Percentiles rank a stretch among this genome's conserved stretches.
phyloP scores from a whole-genome alignment of 768 basidiomycete genomes.

The Collybia mongolica region DNA sequence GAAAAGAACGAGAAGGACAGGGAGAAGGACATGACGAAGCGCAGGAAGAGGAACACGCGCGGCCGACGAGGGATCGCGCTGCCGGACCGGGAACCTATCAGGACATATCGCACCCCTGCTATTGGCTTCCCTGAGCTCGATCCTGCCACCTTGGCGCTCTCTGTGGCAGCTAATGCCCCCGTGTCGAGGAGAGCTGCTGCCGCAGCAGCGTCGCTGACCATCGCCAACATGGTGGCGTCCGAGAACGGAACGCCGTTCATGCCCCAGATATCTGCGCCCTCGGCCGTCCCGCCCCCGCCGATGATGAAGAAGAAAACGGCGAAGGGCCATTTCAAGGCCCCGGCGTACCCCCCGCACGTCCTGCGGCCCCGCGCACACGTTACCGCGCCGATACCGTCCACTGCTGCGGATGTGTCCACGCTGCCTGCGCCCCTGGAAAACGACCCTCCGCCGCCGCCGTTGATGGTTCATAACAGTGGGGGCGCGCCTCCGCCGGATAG shows the following conservation, averaged over 20 bases:
- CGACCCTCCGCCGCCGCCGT: constrained; percentile 46
- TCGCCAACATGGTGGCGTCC: constrained; percentile 89
- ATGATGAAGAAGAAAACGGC: constrained; percentile 16
- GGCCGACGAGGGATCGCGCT: constrained; percentile 77
- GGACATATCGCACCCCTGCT: constrained; percentile 89
- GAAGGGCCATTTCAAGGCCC: constrained; percentile 75
- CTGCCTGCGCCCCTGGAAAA: constrained; percentile 61
- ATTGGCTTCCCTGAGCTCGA: constrained; percentile 83
- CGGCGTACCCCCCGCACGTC: constrained; percentile 51
- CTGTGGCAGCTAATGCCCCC: constrained; percentile 63
- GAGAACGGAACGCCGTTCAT: constrained; percentile 76
- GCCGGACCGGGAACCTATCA: constrained; percentile 90
- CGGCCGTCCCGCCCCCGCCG: constrained; percentile 27
- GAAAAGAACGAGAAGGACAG: constrained; percentile 89
- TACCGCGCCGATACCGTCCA: constrained; percentile 59
- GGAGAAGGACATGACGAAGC: constrained; percentile 88
- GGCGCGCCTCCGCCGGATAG: constrained; percentile 40
- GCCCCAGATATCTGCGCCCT: constrained; percentile 38
- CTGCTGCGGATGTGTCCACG: constrained; percentile 61
- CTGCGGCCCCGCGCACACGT: constrained; percentile 62
- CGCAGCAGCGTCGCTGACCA: constrained; percentile 78
- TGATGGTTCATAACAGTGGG: constrained; percentile 2
- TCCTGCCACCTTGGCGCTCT: constrained; percentile 65
- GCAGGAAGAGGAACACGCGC: constrained; percentile 82
- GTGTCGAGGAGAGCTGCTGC: constrained; percentile 83